A percentile compares a stretch with the other conserved stretches of the same genome.
Evolutionary conservation across 1,284 basidiomycete genomes (phyloP).

Genomic region (Cutaneotrichosporon cyanovorans): DNA sequence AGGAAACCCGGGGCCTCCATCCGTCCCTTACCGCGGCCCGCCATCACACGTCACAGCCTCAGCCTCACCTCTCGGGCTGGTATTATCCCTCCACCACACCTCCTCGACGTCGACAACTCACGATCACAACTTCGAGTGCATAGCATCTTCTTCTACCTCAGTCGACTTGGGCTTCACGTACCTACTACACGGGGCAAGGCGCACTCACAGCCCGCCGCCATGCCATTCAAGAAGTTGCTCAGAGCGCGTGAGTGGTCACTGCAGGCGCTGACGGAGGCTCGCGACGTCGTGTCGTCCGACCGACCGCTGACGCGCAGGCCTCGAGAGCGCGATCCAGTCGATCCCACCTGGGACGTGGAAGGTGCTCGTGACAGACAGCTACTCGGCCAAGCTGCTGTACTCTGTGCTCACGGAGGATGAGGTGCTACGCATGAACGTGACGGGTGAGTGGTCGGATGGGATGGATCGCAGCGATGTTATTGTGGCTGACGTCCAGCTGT

Average conservation of each 20-base stretch:
- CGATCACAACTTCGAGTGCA: background rate
- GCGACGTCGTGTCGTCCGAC: background rate
- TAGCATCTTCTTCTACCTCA: background rate
- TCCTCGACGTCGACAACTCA: background rate
- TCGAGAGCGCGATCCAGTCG: slow-evolving; percentile 48
- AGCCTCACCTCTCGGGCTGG: too few relatives aligned
- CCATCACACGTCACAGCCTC: background rate
- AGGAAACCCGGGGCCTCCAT: background rate
- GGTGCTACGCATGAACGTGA: slow-evolving; percentile 87
- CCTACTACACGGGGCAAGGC: background rate
- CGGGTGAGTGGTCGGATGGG: slow-evolving; percentile 55
- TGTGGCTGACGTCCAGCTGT: slow-evolving; percentile 27
- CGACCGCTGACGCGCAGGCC: slow-evolving; percentile 26
- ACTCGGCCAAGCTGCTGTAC: slow-evolving; percentile 75
- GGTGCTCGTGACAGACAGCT: slow-evolving; percentile 89
- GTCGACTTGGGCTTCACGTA: background rate
- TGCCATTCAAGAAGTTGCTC: slow-evolving; percentile 41
- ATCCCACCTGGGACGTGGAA: slow-evolving; percentile 84
- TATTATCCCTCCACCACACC: background rate
- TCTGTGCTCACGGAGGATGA: slow-evolving; percentile 88
- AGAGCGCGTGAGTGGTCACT: slow-evolving; percentile 36
- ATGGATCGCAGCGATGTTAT: background rate
- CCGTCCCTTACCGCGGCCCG: background rate
- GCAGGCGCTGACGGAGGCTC: background rate
- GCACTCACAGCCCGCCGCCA: slow-evolving; percentile 7